Evolutionary conservation across 495 filamentous ascomycete species (phyloP).

Genomic region (Penicillium desertorum): DNA sequence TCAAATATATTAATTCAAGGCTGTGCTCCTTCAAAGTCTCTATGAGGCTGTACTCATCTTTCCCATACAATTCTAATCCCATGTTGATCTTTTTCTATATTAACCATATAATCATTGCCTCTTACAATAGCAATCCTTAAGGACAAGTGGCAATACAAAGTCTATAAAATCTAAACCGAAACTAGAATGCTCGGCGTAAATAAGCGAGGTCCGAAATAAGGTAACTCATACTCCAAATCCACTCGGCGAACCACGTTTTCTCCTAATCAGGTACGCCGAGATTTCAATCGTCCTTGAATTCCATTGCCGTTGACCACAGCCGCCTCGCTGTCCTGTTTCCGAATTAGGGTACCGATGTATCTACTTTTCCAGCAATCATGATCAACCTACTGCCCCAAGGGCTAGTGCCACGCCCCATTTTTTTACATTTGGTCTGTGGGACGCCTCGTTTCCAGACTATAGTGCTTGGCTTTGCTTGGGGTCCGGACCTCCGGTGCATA

Average conservation of each 20-base stretch:
- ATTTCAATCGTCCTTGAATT: neutral
- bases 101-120: neutral
- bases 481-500: constrained; percentile 20
- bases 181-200: constrained; percentile 15
- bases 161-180: neutral
- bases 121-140: neutral
- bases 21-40: constrained; percentile 13
- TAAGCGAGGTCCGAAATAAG: constrained; percentile 26
- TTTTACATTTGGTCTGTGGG: constrained; percentile 25
- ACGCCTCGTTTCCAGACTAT: constrained; percentile 24
- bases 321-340: constrained; percentile 3
- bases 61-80: neutral
- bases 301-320: neutral
- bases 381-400: neutral
- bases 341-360: neutral
- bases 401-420: constrained; percentile 13
- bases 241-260: constrained; percentile 25
- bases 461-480: constrained; percentile 35
- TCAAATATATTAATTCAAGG: constrained; percentile 25
- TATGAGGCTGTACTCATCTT: constrained; percentile 14
- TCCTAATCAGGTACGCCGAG: constrained; percentile 19
- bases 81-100: neutral
- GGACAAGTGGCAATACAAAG: neutral
- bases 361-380: neutral
- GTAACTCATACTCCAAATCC: constrained; percentile 8